Conservation (phyloP, 1,284 basidiomycete species). For the Stygiomarasmius scandens region DNA sequence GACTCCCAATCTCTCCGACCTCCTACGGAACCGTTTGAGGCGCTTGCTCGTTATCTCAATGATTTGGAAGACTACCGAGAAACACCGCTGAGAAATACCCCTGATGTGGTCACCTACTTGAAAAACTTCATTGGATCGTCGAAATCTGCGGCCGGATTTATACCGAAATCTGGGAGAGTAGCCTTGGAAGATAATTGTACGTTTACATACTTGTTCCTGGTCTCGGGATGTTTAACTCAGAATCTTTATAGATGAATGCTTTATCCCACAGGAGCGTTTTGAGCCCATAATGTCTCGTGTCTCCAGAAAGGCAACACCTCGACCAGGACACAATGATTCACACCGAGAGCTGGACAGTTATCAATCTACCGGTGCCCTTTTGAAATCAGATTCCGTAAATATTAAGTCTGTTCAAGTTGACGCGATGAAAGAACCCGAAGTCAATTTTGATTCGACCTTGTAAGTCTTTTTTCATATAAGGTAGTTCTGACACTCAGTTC, state of each 20-base stretch:
- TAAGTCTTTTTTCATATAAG: slow-evolving; percentile 24
- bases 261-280: slow-evolving; percentile 14
- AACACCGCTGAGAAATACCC: slow-evolving; percentile 35
- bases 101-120: slow-evolving; percentile 40
- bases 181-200: slow-evolving; percentile 34
- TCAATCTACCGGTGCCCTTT: neutral
- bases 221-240: slow-evolving; percentile 7
- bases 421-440: slow-evolving; percentile 23
- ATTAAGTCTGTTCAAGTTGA: slow-evolving; percentile 21
- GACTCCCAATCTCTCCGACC: slow-evolving; percentile 53
- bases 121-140: slow-evolving; percentile 28
- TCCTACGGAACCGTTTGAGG: slow-evolving; percentile 52
- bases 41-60: slow-evolving; percentile 36
- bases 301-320: slow-evolving; percentile 10
- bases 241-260: slow-evolving; percentile 2
- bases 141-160: slow-evolving; percentile 18
- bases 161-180: slow-evolving; percentile 35
- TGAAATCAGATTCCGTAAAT: slow-evolving; percentile 4
- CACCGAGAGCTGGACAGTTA: neutral
- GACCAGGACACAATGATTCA: slow-evolving; percentile 7
- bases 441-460: slow-evolving; percentile 33
- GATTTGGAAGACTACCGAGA: slow-evolving; percentile 47
- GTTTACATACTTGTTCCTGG: slow-evolving; percentile 19
- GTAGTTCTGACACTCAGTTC: no score
- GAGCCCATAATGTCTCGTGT: slow-evolving; percentile 24